Evolutionary conservation across 345 rosid species (phyloP).

Genomic region (Theobroma cacao): DNA sequence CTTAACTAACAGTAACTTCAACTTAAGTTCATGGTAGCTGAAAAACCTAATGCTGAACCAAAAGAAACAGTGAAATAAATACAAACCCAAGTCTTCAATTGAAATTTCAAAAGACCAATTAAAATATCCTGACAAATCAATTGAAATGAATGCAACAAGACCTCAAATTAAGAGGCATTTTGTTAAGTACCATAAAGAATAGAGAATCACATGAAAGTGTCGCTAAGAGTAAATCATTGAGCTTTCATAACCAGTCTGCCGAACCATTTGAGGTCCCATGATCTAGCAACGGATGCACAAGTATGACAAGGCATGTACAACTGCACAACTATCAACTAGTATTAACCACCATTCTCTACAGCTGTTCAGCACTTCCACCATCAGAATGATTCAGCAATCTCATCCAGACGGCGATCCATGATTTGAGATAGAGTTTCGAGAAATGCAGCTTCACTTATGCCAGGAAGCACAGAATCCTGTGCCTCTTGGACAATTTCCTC

Average conservation of each 20-base stretch:
- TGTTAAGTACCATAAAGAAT: neutral
- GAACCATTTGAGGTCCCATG: neutral
- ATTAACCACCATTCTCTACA: neutral
- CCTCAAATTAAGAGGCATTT: slow-evolving; percentile 3
- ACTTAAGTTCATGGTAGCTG: neutral
- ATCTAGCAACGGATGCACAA: neutral
- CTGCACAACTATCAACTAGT: neutral
- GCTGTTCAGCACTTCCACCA: neutral
- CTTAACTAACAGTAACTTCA: neutral
- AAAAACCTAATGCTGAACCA: neutral
- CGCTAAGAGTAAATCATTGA: neutral
- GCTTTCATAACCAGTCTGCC: neutral
- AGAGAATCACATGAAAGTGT: neutral
- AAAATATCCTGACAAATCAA: neutral
- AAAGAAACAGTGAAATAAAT: neutral
- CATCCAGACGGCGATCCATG: slow-evolving; percentile 49
- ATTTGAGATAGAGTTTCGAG: slow-evolving; percentile 39
- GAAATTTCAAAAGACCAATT: neutral
- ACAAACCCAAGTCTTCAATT: neutral
- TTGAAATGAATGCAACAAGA: neutral
- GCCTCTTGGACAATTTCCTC: slow-evolving; percentile 53
- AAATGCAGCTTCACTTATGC: slow-evolving; percentile 47
- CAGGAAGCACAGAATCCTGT: slow-evolving; percentile 41
- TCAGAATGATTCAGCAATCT: slow-evolving; percentile 8
- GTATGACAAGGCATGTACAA: neutral